These are phyloP conservation scores for Fagus crenata DNA, from an alignment of 306 rosid genomes.

Conservation along the genomic window DNA sequence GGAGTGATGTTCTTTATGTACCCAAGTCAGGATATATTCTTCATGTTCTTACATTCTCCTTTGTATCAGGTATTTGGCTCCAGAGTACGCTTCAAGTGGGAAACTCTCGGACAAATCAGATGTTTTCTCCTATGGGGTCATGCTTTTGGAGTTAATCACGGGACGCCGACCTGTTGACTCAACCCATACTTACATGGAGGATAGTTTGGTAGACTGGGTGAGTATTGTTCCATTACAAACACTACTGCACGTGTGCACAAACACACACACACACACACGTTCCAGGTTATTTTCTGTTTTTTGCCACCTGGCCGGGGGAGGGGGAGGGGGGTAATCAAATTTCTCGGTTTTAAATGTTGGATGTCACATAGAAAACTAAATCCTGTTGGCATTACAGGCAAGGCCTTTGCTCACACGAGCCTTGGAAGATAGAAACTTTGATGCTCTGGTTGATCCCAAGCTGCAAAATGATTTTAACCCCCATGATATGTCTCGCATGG, in stretches of 20 bases:
- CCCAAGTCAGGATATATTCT: background rate
- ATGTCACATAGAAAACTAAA: background rate
- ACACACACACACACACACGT: background rate
- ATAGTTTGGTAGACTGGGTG: slow-evolving; percentile 97
- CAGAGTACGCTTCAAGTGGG: slow-evolving; percentile 96
- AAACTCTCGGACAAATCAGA: slow-evolving; percentile 95
- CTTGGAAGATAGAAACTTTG: slow-evolving; percentile 66
- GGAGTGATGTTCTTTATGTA: background rate
- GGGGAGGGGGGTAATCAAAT: too few species aligned
- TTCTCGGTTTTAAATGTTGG: background rate
- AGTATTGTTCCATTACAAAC: slow-evolving; percentile 30
- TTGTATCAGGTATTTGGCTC: slow-evolving; percentile 81
- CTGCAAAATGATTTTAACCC: slow-evolving; percentile 58
- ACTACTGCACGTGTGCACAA: background rate
- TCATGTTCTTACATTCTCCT: slow-evolving; percentile 27
- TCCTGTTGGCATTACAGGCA: slow-evolving; percentile 67
- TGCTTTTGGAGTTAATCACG: slow-evolving; percentile 91
- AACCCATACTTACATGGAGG: slow-evolving; percentile 65
- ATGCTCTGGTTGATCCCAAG: slow-evolving; percentile 69
- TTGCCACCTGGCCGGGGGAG: too few species aligned
- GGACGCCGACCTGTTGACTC: slow-evolving; percentile 85
- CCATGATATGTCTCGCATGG: slow-evolving; percentile 76
- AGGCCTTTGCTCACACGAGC: slow-evolving; percentile 84
- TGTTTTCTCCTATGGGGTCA: slow-evolving; percentile 90
- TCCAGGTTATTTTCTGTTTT: too few species aligned